A percentile compares a stretch with the other conserved stretches of the same genome.
phyloP scores from a whole-genome alignment of 2,329 filamentous ascomycete genomes.

The Apiospora arundinis region DNA sequence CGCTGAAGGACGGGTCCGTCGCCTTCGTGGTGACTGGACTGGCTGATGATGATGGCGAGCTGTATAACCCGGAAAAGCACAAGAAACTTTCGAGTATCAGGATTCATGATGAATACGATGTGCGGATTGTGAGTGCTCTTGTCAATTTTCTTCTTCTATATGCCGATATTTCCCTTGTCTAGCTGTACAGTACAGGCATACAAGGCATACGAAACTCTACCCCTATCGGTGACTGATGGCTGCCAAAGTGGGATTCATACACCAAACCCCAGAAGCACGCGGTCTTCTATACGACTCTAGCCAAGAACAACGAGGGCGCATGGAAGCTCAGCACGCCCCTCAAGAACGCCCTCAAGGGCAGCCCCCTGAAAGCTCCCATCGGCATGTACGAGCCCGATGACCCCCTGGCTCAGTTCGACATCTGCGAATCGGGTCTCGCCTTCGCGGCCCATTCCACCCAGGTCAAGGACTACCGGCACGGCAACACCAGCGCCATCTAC shows the following conservation, averaged over 20 bases:
- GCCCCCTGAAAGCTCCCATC: constrained; percentile 41
- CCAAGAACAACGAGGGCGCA: constrained; percentile 30
- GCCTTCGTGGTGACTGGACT: constrained; percentile 45
- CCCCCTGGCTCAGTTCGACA: constrained; percentile 38
- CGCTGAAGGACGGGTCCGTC: constrained; percentile 41
- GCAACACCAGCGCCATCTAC: constrained; percentile 37
- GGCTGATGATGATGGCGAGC: constrained; percentile 37
- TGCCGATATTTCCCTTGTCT: not conserved
- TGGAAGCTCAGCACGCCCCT: constrained; percentile 42
- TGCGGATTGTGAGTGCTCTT: constrained; percentile 40
- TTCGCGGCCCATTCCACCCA: constrained; percentile 38
- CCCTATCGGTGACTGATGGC: constrained; percentile 1
- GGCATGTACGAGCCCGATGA: constrained; percentile 36
- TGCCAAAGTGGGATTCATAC: constrained; percentile 41
- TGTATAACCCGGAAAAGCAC: constrained; percentile 41
- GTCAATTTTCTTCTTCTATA: not conserved
- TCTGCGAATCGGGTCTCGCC: constrained; percentile 42
- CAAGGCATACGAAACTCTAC: not conserved
- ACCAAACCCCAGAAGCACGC: constrained; percentile 39
- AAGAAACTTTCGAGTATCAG: constrained; percentile 38
- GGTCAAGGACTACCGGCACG: constrained; percentile 26
- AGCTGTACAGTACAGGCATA: not conserved
- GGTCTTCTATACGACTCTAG: constrained; percentile 48
- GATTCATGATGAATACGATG: constrained; percentile 43
- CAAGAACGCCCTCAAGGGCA: constrained; percentile 41